Conservation (phyloP, 1,139 yeast species). For the Nadsonia commutata region DNA sequence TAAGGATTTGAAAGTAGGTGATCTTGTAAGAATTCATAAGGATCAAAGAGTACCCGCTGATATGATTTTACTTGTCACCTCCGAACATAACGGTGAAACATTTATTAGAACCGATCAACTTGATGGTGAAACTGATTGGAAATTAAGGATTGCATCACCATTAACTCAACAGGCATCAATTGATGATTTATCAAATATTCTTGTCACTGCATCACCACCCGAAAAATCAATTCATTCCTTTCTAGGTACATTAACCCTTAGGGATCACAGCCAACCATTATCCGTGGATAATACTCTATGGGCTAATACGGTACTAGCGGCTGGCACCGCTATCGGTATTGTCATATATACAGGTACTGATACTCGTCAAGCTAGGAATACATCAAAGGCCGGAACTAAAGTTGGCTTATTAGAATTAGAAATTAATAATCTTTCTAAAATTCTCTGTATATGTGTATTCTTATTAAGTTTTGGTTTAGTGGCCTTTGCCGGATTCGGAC, state of each 20-base stretch:
- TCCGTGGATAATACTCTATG: constrained; percentile 86
- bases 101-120: constrained; percentile 94
- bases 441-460: constrained; percentile 77
- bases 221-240: constrained; percentile 71
- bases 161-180: constrained; percentile 48
- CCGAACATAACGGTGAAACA: constrained; percentile 71
- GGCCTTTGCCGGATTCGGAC: constrained; percentile 60
- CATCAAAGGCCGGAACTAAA: constrained; percentile 80
- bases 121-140: constrained; percentile 99
- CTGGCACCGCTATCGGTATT: constrained; percentile 81
- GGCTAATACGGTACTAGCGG: constrained; percentile 96
- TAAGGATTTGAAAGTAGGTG: constrained; percentile 69
- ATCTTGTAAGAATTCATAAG: constrained; percentile 65
- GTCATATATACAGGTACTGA: constrained; percentile 83
- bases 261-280: constrained; percentile 47
- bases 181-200: constrained; percentile 33
- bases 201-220: constrained; percentile 61
- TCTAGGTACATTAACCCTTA: constrained; percentile 51
- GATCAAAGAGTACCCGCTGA: constrained; percentile 90
- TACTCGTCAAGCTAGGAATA: constrained; percentile 89
- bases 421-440: constrained; percentile 76
- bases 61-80: constrained; percentile 67
- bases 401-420: constrained; percentile 82
- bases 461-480: constrained; percentile 64
- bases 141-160: constrained; percentile 55